A percentile compares a stretch with the other conserved stretches of the same genome.
Conservation (phyloP, 805 yeast species). For the Barnettozyma pratensis region DNA sequence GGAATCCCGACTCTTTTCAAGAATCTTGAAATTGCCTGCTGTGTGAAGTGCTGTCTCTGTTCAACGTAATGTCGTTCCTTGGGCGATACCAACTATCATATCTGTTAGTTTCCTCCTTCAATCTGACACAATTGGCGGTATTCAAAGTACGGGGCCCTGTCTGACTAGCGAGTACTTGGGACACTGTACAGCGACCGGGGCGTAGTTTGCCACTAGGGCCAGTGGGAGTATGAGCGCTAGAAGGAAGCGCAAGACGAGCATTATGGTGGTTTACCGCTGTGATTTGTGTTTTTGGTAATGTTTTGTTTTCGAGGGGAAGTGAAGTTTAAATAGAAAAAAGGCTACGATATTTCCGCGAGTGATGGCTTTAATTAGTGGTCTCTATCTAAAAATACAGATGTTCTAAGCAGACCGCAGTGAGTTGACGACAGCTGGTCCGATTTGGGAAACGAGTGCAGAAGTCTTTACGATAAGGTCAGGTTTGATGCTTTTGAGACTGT, state of each 20-base stretch:
- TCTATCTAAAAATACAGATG: no score
- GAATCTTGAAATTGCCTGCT: constrained; percentile 25
- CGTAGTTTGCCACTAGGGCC: constrained; percentile 1
- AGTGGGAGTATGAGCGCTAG: neutral
- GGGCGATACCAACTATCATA: constrained; percentile 1
- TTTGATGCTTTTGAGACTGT: constrained; percentile 49
- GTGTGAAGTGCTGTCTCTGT: constrained; percentile 29
- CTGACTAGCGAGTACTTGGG: constrained; percentile 9
- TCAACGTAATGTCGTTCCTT: constrained; percentile 25
- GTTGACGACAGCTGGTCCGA: constrained; percentile 57
- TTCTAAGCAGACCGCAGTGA: constrained; percentile 10
- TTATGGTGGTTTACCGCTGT: neutral
- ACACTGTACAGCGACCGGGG: constrained; percentile 10
- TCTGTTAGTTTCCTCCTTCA: neutral
- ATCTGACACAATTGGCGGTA: neutral
- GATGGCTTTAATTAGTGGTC: no score
- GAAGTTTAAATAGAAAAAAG: no score
- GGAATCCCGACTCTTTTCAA: constrained; percentile 31
- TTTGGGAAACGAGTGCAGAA: constrained; percentile 49
- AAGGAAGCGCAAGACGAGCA: neutral
- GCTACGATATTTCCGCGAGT: neutral
- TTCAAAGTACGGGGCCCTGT: constrained; percentile 7
- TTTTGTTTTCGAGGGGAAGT: neutral
- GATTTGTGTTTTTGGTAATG: neutral
- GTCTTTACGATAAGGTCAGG: constrained; percentile 45